A percentile compares a stretch with the other conserved stretches of the same genome.
phyloP scores from a whole-genome alignment of 768 basidiomycete genomes.

The Boletus patriciae region DNA sequence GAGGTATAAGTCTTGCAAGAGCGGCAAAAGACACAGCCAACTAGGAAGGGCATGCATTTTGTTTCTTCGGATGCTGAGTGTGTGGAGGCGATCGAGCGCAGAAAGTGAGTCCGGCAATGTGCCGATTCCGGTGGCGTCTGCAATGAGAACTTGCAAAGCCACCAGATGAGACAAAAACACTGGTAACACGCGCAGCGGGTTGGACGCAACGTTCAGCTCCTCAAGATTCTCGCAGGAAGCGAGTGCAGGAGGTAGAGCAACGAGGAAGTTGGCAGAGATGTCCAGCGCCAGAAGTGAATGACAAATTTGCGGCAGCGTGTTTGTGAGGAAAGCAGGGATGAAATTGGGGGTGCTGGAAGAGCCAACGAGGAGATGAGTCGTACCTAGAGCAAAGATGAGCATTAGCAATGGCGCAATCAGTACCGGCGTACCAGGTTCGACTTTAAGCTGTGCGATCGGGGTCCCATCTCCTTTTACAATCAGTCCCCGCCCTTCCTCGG shows the following conservation, averaged over 20 bases:
- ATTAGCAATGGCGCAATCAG: background rate
- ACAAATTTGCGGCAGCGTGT: constrained; percentile 67
- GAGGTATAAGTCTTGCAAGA: constrained; percentile 84
- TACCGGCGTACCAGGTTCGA: constrained; percentile 63
- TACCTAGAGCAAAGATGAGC: constrained; percentile 49
- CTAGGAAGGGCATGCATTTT: constrained; percentile 86
- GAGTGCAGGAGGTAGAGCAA: constrained; percentile 79
- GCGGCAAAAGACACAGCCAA: constrained; percentile 89
- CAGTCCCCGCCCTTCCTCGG: constrained; percentile 81
- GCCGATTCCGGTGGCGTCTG: constrained; percentile 84
- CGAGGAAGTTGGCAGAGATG: constrained; percentile 85
- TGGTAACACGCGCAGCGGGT: constrained; percentile 90
- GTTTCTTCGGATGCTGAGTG: constrained; percentile 86
- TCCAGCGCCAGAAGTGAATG: constrained; percentile 87
- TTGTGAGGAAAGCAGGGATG: constrained; percentile 73
- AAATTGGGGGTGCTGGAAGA: constrained; percentile 74
- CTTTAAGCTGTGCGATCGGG: constrained; percentile 60
- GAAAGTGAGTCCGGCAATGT: constrained; percentile 75
- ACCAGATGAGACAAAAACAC: constrained; percentile 76
- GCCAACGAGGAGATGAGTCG: constrained; percentile 92
- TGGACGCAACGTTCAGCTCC: constrained; percentile 91
- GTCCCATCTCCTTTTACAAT: constrained; percentile 71
- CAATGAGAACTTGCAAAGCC: constrained; percentile 83
- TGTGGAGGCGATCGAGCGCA: constrained; percentile 78
- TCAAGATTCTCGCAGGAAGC: constrained; percentile 80